phyloP scores from a whole-genome alignment of 495 filamentous ascomycete genomes.

The Penicillium macrosclerotiorum region DNA sequence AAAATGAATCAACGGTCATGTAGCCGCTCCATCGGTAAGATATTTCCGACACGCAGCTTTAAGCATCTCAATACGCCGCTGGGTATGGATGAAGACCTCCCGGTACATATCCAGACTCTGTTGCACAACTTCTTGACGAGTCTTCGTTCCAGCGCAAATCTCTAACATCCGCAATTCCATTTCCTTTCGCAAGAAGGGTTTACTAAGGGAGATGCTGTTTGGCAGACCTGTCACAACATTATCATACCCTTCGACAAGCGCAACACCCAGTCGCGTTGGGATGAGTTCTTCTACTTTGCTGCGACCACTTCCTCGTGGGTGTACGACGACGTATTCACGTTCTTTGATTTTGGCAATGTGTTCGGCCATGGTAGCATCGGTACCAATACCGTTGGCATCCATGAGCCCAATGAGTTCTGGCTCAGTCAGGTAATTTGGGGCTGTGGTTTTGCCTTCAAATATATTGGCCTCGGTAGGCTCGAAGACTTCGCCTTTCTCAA shows the following conservation, averaged over 20 bases:
- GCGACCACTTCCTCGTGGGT: constrained; percentile 52
- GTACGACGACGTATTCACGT: constrained; percentile 72
- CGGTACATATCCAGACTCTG: constrained; percentile 82
- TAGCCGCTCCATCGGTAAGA: constrained; percentile 33
- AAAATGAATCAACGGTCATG: constrained; percentile 3
- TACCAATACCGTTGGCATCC: constrained; percentile 98
- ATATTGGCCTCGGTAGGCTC: constrained; percentile 88
- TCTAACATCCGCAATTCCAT: constrained; percentile 95
- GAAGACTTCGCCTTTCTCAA: constrained; percentile 74
- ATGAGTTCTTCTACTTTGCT: constrained; percentile 79
- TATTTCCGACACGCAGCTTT: constrained; percentile 58
- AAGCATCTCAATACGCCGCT: constrained; percentile 69
- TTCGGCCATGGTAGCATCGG: constrained; percentile 98
- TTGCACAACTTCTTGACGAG: constrained; percentile 68
- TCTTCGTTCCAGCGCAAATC: constrained; percentile 84
- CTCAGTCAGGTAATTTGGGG: constrained; percentile 88
- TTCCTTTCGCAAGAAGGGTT: constrained; percentile 97
- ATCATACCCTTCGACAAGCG: constrained; percentile 90
- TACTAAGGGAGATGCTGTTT: constrained; percentile 79
- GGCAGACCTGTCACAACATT: constrained; percentile 67
- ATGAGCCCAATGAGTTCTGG: constrained; percentile 96
- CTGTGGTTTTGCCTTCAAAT: constrained; percentile 77
- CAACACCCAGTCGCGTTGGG: constrained; percentile 84
- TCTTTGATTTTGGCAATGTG: constrained; percentile 96
- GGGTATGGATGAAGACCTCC: constrained; percentile 75